Conservation (phyloP, 176 grass and related monocot genomes). For the Sorghum bicolor region DNA sequence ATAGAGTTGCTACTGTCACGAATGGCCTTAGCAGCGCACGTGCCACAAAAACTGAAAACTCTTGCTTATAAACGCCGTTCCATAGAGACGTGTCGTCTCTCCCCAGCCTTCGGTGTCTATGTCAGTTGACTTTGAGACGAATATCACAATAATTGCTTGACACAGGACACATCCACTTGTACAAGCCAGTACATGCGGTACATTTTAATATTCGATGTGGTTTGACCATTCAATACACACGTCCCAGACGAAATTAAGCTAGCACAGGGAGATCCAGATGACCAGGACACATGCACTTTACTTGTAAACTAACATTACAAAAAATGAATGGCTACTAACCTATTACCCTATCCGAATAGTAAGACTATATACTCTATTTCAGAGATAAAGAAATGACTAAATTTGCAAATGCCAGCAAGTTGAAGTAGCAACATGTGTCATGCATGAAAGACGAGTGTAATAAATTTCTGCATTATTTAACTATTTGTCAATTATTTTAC, state of each 20-base stretch:
- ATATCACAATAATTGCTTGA: conserved; percentile 25
- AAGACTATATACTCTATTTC: background rate
- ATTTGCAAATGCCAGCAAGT: background rate
- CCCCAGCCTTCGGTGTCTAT: conserved; percentile 13
- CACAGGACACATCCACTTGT: conserved; percentile 4
- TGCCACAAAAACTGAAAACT: background rate
- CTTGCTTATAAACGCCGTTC: background rate
- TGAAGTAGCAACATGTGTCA: too few species aligned
- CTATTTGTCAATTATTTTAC: too few species aligned
- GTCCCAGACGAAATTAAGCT: background rate
- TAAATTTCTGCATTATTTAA: too few species aligned
- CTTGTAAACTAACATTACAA: background rate
- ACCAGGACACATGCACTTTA: background rate
- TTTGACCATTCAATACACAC: conserved; percentile 12
- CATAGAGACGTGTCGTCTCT: conserved; percentile 1
- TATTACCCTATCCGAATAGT: background rate
- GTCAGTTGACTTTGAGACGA: conserved; percentile 15
- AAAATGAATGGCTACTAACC: background rate
- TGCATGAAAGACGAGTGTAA: too few species aligned
- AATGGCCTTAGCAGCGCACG: background rate
- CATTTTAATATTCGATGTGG: background rate
- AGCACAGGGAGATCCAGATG: background rate
- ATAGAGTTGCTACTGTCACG: background rate
- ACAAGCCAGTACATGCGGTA: background rate
- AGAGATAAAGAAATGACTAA: background rate